Evolutionary conservation across 1,284 basidiomycete genomes (phyloP).

Genomic region (Ceratobasidium sp.): DNA sequence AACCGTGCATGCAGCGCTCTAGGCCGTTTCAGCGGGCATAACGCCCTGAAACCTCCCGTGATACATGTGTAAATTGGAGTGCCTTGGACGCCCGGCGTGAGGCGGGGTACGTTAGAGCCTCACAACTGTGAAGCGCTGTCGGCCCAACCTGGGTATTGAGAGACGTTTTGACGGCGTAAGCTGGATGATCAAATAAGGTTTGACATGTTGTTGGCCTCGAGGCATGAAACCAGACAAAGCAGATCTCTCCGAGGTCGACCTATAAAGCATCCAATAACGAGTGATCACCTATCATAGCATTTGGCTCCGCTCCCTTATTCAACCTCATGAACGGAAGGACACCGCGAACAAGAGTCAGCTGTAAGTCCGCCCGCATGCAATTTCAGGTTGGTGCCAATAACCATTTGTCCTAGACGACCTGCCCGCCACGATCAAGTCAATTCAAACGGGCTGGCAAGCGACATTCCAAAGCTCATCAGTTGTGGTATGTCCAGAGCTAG

Average conservation of each 20-base stretch:
- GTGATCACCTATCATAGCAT: not conserved
- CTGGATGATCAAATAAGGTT: no score
- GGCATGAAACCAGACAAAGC: no score
- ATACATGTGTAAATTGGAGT: no score
- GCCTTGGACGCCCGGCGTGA: no score
- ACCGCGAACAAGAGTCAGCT: conserved; percentile 7
- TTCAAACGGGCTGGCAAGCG: conserved; percentile 18
- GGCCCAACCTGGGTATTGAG: no score
- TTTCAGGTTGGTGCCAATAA: not conserved
- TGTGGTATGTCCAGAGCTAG: not conserved
- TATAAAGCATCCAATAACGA: not conserved
- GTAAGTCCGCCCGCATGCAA: not conserved
- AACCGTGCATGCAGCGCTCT: no score
- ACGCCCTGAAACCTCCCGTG: no score
- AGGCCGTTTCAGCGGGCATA: no score
- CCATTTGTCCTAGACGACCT: conserved; percentile 4
- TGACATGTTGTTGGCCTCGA: no score
- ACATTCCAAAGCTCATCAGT: conserved; percentile 30
- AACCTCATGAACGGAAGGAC: not conserved
- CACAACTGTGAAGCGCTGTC: no score
- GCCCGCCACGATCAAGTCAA: conserved; percentile 27
- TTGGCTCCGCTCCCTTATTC: not conserved
- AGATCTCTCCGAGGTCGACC: not conserved
- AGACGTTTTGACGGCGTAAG: no score
- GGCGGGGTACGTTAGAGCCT: no score